Evolutionary conservation across 352 stramenopile species (phyloP).

Genomic region (Globisporangium uncinulatum): DNA sequence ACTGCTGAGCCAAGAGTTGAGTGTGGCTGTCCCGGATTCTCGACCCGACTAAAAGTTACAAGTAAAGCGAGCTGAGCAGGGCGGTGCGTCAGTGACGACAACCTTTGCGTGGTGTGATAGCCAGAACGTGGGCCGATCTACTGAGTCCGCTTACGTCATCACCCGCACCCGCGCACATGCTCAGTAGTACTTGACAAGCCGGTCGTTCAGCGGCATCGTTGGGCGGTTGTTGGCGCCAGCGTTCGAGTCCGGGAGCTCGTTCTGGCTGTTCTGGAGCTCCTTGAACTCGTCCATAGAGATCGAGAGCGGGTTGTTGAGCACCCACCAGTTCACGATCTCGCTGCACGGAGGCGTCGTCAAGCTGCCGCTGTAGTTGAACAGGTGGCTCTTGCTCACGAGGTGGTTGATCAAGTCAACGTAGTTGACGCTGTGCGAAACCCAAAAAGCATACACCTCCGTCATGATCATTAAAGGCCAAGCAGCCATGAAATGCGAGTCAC

Average conservation of each 20-base stretch:
- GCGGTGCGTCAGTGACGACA: too few species aligned
- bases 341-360: constrained; percentile 45
- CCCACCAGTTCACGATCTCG: constrained; percentile 63
- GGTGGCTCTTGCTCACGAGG: constrained; percentile 41
- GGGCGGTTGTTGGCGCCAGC: constrained; percentile 40
- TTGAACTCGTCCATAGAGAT: constrained; percentile 31
- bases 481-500: background rate
- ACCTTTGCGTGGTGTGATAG: too few species aligned
- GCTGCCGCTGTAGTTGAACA: constrained; percentile 71
- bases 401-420: constrained; percentile 52
- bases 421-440: constrained; percentile 24
- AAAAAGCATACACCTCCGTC: background rate
- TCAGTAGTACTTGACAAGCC: constrained; percentile 16
- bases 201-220: constrained; percentile 32
- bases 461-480: too few species aligned
- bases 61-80: too few species aligned
- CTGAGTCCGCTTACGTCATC: too few species aligned
- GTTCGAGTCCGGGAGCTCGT: constrained; percentile 29
- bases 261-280: constrained; percentile 26
- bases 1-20: too few species aligned
- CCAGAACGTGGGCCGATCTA: too few species aligned
- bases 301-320: constrained; percentile 40
- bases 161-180: too few species aligned
- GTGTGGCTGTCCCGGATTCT: too few species aligned
- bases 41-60: too few species aligned